Evolutionary conservation across 2,329 filamentous ascomycete genomes (phyloP), one percentile per base, ranked within the genome.

Genomic region (Byssochlamys sp.): DNA sequence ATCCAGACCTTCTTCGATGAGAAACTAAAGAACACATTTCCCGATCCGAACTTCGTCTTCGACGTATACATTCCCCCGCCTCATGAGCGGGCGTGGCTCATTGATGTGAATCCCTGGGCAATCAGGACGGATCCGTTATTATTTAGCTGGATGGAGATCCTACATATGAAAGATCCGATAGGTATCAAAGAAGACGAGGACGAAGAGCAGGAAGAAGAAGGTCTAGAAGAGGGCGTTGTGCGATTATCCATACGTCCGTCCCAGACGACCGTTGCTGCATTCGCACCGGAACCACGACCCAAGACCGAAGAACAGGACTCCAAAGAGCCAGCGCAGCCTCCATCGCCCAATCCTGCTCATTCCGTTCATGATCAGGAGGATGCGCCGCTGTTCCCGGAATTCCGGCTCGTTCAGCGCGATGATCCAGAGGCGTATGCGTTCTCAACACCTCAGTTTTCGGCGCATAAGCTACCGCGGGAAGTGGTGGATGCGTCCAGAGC

Each of bases 61-160:
- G 94, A 99, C 69, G 87, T 96, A 50, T 97, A 99, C 68, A 82
- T 99, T 1, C 91, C 92, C 66, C 77, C 82, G 67, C 73, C 87
- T 1, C 82, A 95, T 57, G 84, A 89, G 53, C 81, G 84, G 53
- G 89, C 95, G 1, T 88, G 91, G 77, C 78, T 99, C 10, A 87
- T 99, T 53, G 94, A 99, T 69, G 88, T 99, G 67, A 97, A 97
- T 67, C 90, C 94, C 0, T 99, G 92, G 90, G 92, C 92, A 0
- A 83, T 85, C 49, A 80, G 90, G 59, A 99, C 94, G 0, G 94
- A 99, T 75, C 87, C 89, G 3, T 73, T 97, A 51, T 78, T 96
- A 0, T 99, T 96, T 70, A 87, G 85, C 50, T 99, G 94, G 94
- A 71, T 87, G 60, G 92, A 97, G 75, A 79, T 99, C 48, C 77